phyloP scores from a whole-genome alignment of 306 rosid species.

The Prunus salicina region DNA sequence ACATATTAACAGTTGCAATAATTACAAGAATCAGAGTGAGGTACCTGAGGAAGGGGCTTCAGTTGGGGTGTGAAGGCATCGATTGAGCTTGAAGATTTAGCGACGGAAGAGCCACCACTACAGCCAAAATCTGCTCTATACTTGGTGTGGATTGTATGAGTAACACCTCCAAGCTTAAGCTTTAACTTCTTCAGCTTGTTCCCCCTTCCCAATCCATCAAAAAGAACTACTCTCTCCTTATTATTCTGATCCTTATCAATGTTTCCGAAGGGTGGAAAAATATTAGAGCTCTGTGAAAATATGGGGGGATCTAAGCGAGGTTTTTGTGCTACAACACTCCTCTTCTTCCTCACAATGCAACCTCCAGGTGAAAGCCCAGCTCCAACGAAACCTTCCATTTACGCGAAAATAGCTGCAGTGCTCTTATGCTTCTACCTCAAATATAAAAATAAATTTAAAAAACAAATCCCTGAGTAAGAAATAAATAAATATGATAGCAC shows the following conservation, averaged over 20 bases:
- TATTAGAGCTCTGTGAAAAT: constrained; percentile 8
- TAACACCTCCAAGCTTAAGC: constrained; percentile 45
- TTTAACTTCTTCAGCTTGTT: constrained; percentile 36
- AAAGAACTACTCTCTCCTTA: constrained; percentile 5
- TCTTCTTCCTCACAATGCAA: constrained; percentile 29
- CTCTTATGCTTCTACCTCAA: neutral
- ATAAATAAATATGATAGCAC: neutral
- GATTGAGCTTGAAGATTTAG: constrained; percentile 1
- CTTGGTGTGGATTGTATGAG: constrained; percentile 33
- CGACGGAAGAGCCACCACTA: constrained; percentile 4
- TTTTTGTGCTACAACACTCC: constrained; percentile 29
- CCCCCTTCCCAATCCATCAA: constrained; percentile 31
- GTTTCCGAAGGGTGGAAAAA: constrained; percentile 14
- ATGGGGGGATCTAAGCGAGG: constrained; percentile 31
- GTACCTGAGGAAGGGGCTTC: constrained; percentile 30
- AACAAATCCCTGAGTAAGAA: neutral
- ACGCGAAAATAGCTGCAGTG: neutral
- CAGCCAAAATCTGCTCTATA: neutral
- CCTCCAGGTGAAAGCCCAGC: constrained; percentile 17
- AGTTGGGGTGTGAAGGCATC: constrained; percentile 6
- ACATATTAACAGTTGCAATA: neutral
- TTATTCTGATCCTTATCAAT: constrained; percentile 3
- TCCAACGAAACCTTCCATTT: constrained; percentile 31
- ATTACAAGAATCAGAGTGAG: neutral
- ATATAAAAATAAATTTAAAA: neutral